phyloP scores from a whole-genome alignment of 2,329 filamentous ascomycete species.

The Talaromyces sp. region DNA sequence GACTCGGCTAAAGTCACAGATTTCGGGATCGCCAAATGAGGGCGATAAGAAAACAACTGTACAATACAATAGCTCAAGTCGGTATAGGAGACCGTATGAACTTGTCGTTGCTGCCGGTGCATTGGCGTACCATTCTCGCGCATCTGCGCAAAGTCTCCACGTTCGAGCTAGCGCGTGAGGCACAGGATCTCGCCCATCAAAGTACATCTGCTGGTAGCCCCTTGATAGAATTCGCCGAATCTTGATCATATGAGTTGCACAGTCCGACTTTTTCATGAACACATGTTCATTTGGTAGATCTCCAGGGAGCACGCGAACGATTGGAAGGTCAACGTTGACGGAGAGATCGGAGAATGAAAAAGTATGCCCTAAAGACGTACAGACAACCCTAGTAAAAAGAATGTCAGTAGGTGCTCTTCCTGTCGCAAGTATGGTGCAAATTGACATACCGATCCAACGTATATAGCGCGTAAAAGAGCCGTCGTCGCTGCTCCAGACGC shows the following conservation, averaged over 20 bases:
- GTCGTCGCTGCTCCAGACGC: conserved; percentile 72
- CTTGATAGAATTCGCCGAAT: conserved; percentile 81
- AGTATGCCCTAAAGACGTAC: conserved; percentile 79
- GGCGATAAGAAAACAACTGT: conserved; percentile 87
- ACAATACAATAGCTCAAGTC: conserved; percentile 85
- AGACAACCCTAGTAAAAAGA: conserved; percentile 66
- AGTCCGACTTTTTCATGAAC: conserved; percentile 60
- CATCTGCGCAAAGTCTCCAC: conserved; percentile 56
- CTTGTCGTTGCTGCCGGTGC: conserved; percentile 65
- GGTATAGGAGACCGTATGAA: conserved; percentile 72
- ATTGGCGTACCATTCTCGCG: conserved; percentile 73
- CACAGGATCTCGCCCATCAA: conserved; percentile 68
- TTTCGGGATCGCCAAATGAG: conserved; percentile 66
- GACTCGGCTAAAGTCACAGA: conserved; percentile 72
- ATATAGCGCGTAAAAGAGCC: conserved; percentile 89
- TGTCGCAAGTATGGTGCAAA: not conserved
- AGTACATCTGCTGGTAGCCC: conserved; percentile 87
- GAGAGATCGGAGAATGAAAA: conserved; percentile 97
- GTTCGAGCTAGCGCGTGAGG: conserved; percentile 58
- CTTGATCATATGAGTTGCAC: conserved; percentile 75
- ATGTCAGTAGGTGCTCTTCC: conserved; percentile 21
- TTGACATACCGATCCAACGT: conserved; percentile 72
- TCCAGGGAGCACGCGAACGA: conserved; percentile 49
- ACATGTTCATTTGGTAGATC: conserved; percentile 42
- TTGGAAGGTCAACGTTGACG: conserved; percentile 63